Conservation (phyloP, 2,329 filamentous ascomycete species). For the Tetracladium maxilliforme region DNA sequence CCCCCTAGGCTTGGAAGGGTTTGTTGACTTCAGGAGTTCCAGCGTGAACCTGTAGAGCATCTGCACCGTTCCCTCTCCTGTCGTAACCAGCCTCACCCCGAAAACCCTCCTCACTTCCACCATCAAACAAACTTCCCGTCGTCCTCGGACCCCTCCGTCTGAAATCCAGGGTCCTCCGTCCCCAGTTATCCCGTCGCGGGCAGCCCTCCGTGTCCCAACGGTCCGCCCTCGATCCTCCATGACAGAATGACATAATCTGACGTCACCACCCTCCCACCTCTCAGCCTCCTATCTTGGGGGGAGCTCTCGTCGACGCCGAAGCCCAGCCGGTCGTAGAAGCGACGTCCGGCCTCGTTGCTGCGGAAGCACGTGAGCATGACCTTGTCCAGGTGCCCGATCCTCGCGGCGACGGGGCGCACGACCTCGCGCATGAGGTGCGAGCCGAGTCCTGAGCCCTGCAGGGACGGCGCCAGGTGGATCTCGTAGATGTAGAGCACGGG, state of each 20-base stretch:
- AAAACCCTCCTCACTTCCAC: too few relatives aligned
- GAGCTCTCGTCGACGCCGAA: conserved; percentile 40
- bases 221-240: conserved; percentile 17
- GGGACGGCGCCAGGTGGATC: conserved; percentile 45
- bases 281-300: conserved; percentile 33
- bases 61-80: too few relatives aligned
- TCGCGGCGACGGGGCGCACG: conserved; percentile 34
- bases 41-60: too few relatives aligned
- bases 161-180: too few relatives aligned
- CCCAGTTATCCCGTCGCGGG: too few relatives aligned
- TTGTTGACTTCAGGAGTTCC: too few relatives aligned
- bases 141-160: too few relatives aligned
- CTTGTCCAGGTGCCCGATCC: conserved; percentile 41
- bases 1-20: too few relatives aligned
- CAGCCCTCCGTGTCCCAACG: too few relatives aligned
- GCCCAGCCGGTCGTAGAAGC: conserved; percentile 47
- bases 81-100: too few relatives aligned
- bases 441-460: conserved; percentile 50
- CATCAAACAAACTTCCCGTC: too few relatives aligned
- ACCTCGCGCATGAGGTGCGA: conserved; percentile 41
- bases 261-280: conserved; percentile 34
- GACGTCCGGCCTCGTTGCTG: conserved; percentile 38
- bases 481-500: conserved; percentile 68
- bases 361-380: conserved; percentile 63
- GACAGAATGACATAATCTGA: conserved; percentile 49